Evolutionary conservation across 331 rosid species (phyloP).

Genomic region (Cydonia oblonga): DNA sequence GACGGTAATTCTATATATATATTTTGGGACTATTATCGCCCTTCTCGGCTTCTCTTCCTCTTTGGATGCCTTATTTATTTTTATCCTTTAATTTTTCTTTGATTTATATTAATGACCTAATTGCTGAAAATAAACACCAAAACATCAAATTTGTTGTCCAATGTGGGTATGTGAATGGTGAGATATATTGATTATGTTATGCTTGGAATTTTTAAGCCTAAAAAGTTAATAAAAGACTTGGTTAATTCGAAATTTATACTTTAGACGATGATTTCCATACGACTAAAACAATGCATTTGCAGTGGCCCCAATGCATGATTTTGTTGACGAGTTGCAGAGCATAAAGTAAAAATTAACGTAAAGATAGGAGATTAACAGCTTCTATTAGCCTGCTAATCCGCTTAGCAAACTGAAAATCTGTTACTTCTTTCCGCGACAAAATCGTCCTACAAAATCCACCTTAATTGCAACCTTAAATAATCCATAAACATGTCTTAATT

Average conservation of each 20-base stretch:
- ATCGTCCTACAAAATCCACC: neutral
- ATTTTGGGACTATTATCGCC: no score
- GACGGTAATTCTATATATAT: no score
- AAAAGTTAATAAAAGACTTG: neutral
- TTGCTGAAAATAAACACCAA: neutral
- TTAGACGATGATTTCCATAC: neutral
- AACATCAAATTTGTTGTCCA: neutral
- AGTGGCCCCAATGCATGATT: neutral
- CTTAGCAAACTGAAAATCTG: neutral
- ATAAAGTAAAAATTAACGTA: neutral
- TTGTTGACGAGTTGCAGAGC: neutral
- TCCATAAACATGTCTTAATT: neutral
- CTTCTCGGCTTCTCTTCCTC: no score
- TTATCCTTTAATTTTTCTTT: no score
- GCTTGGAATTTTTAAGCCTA: neutral
- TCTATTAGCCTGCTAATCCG: neutral
- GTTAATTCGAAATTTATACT: neutral
- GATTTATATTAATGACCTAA: no score
- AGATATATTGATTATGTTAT: no score
- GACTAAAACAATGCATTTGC: neutral
- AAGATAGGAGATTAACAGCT: neutral
- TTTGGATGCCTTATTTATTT: no score
- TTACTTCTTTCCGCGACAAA: conserved; percentile 2
- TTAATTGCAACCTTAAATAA: neutral
- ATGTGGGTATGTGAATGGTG: neutral